Base-by-base conservation (phyloP, 495 filamentous ascomycete species). In the Daldinia grandis region DNA sequence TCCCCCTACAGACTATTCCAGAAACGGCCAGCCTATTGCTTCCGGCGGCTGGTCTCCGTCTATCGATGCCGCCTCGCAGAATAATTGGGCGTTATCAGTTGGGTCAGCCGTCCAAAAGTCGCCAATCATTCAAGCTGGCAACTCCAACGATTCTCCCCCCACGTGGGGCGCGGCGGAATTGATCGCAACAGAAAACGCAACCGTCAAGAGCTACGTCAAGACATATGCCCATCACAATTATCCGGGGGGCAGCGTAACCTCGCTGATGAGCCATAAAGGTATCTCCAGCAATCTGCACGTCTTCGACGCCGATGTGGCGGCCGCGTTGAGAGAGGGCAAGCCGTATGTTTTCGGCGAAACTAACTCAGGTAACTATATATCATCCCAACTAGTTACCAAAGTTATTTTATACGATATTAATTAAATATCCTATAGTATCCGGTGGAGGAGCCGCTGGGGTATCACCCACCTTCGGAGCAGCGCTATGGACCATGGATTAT, bases 401-500 rank as follows among this genome's bases (percentile, higher is more conserved):
- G 7, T 42, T 10, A 25, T 24, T 6, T 14, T 25, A 4, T 3
- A 17, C 21, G 2, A 31, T 21, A 27, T 1, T 55, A 31, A 31
- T 15, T 8, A 3, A 28, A 21, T 8, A n/a, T 27, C 4, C 8
- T 9, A 51, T 60, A 76, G 82, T 84, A 9, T 82, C 82, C 14
- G 83, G 81, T 24, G 84, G 83, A 9, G 84, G 84, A 15, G 82
- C 81, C 0, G 79, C 85, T 3, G 78, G 76, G 0, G 86, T 90
- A 0, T 86, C 84, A 25, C 86, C 87, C 0, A 85, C 84, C 0
- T 89, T 87, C 66, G 87, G 87, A 0, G 86, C 86, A 0, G 87
- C 78, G 2, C 78, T 89, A 1, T 89, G 87, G 87, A 89, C 87
- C 12, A 80, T 88, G 72, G 87, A 89, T 75, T 87, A 89, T 68